These are phyloP conservation scores for Mortierella hygrophila DNA, from an alignment of 192 early-diverging fungal genomes.

Conservation along the genomic window DNA sequence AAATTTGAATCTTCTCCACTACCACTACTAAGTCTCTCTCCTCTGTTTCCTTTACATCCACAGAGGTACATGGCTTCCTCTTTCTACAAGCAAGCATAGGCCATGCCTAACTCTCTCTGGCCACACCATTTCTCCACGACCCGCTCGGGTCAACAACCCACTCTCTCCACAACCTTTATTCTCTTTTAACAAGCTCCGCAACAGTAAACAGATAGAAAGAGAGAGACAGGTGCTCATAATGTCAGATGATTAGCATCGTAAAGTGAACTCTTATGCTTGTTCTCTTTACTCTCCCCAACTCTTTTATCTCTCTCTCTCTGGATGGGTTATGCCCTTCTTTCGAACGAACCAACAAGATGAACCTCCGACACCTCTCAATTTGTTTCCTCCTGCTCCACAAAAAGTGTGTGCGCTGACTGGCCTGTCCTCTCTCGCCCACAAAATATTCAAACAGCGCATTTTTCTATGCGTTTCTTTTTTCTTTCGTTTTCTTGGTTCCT, in stretches of 20 bases:
- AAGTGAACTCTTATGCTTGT: neutral
- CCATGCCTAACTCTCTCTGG: neutral
- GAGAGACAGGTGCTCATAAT: neutral
- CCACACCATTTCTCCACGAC: neutral
- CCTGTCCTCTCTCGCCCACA: neutral
- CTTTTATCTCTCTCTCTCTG: neutral
- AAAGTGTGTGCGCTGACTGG: neutral
- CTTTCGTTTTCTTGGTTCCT: neutral
- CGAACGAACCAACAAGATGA: neutral
- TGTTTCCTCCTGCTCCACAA: neutral
- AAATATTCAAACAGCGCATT: neutral
- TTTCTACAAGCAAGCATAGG: neutral
- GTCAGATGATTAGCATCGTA: conserved; percentile 1
- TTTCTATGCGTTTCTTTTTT: neutral
- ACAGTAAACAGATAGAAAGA: neutral
- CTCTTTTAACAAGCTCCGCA: neutral
- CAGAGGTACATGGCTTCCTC: neutral
- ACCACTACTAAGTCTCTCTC: neutral
- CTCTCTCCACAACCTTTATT: neutral
- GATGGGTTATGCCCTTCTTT: neutral
- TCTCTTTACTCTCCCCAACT: neutral
- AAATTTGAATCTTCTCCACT: too few species aligned
- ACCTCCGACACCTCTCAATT: neutral
- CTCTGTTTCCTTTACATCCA: neutral
- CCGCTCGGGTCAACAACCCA: neutral